Evolutionary conservation across 257 asterid species (phyloP).

Genomic region (Plectranthus barbatus): DNA sequence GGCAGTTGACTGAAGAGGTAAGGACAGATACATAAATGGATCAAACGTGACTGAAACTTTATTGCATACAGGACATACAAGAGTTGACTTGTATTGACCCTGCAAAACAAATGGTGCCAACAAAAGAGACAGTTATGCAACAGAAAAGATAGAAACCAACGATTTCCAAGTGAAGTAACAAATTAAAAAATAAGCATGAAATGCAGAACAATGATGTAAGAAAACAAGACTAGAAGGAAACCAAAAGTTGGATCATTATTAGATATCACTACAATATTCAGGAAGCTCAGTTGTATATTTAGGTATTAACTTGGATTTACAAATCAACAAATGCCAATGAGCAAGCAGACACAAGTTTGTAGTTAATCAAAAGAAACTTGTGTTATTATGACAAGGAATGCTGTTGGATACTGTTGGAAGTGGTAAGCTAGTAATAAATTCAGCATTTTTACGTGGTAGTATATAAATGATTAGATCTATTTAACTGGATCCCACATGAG

Average conservation of each 20-base stretch:
- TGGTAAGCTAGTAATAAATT: background rate
- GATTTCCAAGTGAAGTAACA: background rate
- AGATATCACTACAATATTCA: background rate
- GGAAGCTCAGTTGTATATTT: background rate
- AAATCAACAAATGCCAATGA: background rate
- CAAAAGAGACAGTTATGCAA: background rate
- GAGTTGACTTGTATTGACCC: conserved; percentile 99
- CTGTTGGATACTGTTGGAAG: background rate
- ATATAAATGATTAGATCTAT: background rate
- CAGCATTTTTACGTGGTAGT: background rate
- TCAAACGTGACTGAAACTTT: conserved; percentile 94
- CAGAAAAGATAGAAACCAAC: background rate
- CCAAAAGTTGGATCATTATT: background rate
- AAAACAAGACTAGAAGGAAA: background rate
- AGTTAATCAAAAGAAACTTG: background rate
- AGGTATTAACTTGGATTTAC: background rate
- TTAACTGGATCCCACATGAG: background rate
- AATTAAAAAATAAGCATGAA: background rate
- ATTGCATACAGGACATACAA: conserved; percentile 90
- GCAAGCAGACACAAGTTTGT: conserved; percentile 1
- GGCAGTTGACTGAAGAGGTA: conserved; percentile 88
- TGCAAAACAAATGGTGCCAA: conserved; percentile 32
- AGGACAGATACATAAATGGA: conserved; percentile 96
- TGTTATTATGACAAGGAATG: background rate
- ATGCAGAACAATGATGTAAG: background rate